Conservation (phyloP, 1,284 basidiomycete species). For the Malassezia sp. region DNA sequence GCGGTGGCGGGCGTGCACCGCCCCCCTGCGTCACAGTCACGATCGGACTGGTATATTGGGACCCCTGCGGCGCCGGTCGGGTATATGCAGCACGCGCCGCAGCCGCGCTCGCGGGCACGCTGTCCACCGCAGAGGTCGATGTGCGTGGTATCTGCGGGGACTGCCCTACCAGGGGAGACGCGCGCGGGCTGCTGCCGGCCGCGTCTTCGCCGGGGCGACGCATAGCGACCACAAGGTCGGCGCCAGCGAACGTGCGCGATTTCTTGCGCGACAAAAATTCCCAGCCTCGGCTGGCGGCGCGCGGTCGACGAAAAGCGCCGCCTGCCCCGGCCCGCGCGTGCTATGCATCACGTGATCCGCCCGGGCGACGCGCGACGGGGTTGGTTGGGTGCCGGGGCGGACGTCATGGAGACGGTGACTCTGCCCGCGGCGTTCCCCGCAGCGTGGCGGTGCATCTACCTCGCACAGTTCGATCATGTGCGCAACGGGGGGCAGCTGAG, state of each 20-base stretch:
- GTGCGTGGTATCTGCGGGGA: neutral
- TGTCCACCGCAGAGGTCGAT: too few relatives aligned
- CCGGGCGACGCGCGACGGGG: too few relatives aligned
- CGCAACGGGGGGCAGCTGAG: constrained; percentile 7
- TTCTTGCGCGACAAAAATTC: too few relatives aligned
- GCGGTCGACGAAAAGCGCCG: too few relatives aligned
- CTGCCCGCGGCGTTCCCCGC: constrained; percentile 8
- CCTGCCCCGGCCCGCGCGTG: too few relatives aligned
- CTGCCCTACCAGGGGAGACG: neutral
- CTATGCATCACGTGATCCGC: constrained; percentile 2
- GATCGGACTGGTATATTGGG: constrained; percentile 7
- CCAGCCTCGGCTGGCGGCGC: too few relatives aligned
- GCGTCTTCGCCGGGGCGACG: too few relatives aligned
- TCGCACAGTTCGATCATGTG: constrained; percentile 11
- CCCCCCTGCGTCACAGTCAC: constrained; percentile 6
- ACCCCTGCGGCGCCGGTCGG: neutral
- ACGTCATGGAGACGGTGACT: constrained; percentile 10
- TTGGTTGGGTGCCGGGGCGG: too few relatives aligned
- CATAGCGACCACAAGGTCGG: too few relatives aligned
- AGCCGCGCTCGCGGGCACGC: too few relatives aligned
- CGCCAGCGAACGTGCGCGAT: too few relatives aligned
- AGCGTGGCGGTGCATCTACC: constrained; percentile 7
- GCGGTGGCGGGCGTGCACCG: neutral
- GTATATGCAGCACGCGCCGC: constrained; percentile 14
- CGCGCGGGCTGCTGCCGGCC: neutral